Conservation (phyloP, 2,329 filamentous ascomycete genomes). For the Penicillium sp. region DNA sequence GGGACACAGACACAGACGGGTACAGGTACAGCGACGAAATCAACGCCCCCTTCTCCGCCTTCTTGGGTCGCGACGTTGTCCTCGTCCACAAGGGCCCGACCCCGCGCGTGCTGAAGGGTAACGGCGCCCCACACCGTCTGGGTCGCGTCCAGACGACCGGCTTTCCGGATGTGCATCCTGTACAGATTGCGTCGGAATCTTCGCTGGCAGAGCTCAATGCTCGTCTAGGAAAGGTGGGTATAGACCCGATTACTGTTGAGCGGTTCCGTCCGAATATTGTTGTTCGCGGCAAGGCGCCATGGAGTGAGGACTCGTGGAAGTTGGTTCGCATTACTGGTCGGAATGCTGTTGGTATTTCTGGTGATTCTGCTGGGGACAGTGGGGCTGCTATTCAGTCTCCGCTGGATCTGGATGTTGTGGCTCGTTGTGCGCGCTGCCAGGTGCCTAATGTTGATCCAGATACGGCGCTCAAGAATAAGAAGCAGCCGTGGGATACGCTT, state of each 20-base stretch:
- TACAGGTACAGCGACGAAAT: conserved; percentile 46
- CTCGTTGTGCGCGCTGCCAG: conserved; percentile 53
- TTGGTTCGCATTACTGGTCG: conserved; percentile 35
- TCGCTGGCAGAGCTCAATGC: conserved; percentile 52
- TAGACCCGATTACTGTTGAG: conserved; percentile 49
- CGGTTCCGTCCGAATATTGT: conserved; percentile 58
- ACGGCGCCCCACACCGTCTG: conserved; percentile 46
- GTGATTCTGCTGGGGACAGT: neutral
- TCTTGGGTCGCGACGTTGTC: conserved; percentile 48
- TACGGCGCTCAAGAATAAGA: conserved; percentile 51
- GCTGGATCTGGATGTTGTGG: conserved; percentile 49
- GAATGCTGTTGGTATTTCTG: conserved; percentile 1
- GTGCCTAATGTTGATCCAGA: conserved; percentile 58
- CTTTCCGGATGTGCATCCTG: conserved; percentile 53
- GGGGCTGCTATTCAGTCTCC: conserved; percentile 4
- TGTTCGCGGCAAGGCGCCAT: conserved; percentile 48
- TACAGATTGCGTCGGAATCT: conserved; percentile 49
- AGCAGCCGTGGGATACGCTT: conserved; percentile 54
- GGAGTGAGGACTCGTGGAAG: conserved; percentile 59
- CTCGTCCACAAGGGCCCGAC: conserved; percentile 56
- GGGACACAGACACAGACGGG: conserved; percentile 51
- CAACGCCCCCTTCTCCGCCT: conserved; percentile 48
- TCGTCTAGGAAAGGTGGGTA: conserved; percentile 38
- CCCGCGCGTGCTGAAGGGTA: conserved; percentile 47
- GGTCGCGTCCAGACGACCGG: conserved; percentile 48